Evolutionary conservation across 2,329 filamentous ascomycete genomes (phyloP), one percentile per base, ranked within the genome.

Genomic region (Trichoderma sp.): DNA sequence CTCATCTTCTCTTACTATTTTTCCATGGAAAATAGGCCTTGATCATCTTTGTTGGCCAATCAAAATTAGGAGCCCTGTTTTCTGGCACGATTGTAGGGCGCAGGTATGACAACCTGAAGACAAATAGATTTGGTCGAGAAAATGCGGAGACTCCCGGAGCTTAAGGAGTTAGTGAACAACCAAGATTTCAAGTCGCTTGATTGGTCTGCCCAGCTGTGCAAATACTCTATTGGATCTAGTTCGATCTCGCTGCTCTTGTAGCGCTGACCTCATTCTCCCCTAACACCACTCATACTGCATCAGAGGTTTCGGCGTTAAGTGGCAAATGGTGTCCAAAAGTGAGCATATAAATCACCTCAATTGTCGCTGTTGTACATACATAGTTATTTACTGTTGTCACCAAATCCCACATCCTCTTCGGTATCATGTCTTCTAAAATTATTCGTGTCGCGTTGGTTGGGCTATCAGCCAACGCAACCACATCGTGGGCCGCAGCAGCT

Each of bases 401-500:
- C 4, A 31, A 62, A 29, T n/a, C 6, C 3, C 9, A 6, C 11
- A 21, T 16, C 16, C 1, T 18, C 14, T 38, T 72, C 27, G 11
- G 6, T 33, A 31, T 12, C 21, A 74, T 74, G 62, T 29, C 71
- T 33, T 29, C 31, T n/a, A 59, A 67, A 41, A 29, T 6, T 14
- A 72, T 72, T 35, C 69, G 59, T 27, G 27, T 72, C 21, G 69
- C 69, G 5, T 53, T 72, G 38, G 16, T 72, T 12, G 69, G 69
- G 38, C 69, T 72, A 6, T 72, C 69, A 14, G 31, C 69, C 21
- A 27, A 50, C 8, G 69, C 69, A n/a, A 53, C 16, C 16, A 53
- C 69, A 8, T 72, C 69, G 11, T 72, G 69, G 69, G 69, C 69
- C 18, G 56, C 59, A n/a, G 29, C 29, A 53, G 69, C 69, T 35